phyloP scores from a whole-genome alignment of 2,329 filamentous ascomycete species.

The Chrysosporium queenslandicum region DNA sequence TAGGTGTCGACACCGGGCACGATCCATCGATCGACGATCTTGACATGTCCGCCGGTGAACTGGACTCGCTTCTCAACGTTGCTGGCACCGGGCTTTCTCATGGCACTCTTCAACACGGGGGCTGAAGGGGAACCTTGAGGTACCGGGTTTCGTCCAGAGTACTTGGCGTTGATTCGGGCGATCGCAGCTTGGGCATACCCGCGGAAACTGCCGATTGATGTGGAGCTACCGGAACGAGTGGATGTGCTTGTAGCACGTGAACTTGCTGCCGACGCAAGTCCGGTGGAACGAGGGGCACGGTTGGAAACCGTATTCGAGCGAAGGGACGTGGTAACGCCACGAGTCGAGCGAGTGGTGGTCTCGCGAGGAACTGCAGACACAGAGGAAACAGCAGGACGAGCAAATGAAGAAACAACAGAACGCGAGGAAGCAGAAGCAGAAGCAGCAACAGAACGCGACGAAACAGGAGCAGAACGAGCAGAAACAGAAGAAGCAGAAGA shows the following conservation, averaged over 20 bases:
- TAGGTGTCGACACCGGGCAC: conserved; percentile 19
- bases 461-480: not conserved
- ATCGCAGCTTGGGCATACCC: not conserved
- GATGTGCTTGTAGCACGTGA: conserved; percentile 15
- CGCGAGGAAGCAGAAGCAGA: not conserved
- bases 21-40: conserved; percentile 22
- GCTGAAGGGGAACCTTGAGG: conserved; percentile 9
- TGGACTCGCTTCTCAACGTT: conserved; percentile 18
- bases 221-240: conserved; percentile 2
- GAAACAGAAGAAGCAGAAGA: conserved; percentile 15
- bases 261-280: not conserved
- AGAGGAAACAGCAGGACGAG: conserved; percentile 7
- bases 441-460: conserved; percentile 6
- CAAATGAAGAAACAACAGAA: conserved; percentile 8
- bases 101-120: conserved; percentile 13
- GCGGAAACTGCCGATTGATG: not conserved
- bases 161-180: conserved; percentile 5
- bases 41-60: conserved; percentile 21
- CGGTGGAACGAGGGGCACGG: conserved; percentile 10
- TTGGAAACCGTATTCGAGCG: conserved; percentile 11
- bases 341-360: not conserved
- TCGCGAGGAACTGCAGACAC: conserved; percentile 8
- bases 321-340: conserved; percentile 1
- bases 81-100: conserved; percentile 7
- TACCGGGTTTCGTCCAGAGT: conserved; percentile 1